A percentile compares a stretch with the other conserved stretches of the same genome.
Evolutionary conservation across 225 moss, liverwort and hornwort species (phyloP).

Genomic region (Marchantia paleacea): DNA sequence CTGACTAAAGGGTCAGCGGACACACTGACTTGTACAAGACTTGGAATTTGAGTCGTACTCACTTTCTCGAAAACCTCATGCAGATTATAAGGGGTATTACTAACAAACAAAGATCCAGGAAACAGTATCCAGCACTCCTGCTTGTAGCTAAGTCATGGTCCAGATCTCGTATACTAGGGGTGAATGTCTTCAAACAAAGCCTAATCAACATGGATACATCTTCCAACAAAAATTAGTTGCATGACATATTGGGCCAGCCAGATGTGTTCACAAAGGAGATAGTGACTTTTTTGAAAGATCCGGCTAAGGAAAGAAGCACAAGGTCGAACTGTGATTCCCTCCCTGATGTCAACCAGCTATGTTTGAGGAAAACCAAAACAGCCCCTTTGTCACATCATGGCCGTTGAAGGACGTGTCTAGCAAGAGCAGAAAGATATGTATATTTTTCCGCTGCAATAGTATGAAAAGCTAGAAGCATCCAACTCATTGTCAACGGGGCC

Average conservation of each 20-base stretch:
- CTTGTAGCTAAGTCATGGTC: constrained; percentile 11
- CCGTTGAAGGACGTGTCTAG: constrained; percentile 24
- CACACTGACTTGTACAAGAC: background rate
- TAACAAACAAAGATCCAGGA: too few species aligned
- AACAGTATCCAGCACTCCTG: too few species aligned
- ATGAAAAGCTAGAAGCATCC: too few species aligned
- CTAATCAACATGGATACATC: background rate
- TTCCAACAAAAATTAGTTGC: background rate
- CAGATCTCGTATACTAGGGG: background rate
- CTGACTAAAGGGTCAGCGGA: too few species aligned
- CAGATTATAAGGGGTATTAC: constrained; percentile 40
- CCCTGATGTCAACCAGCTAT: background rate
- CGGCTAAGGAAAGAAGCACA: too few species aligned
- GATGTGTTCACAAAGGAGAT: too few species aligned
- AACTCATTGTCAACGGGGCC: constrained; percentile 42
- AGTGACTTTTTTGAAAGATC: too few species aligned
- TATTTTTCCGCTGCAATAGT: too few species aligned
- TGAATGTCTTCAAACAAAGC: background rate
- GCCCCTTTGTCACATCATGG: background rate
- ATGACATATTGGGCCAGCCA: too few species aligned
- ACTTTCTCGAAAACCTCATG: constrained; percentile 40
- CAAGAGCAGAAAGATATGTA: too few species aligned
- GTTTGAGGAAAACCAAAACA: background rate
- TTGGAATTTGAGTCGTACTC: background rate
- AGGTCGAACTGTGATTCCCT: background rate